These are phyloP conservation scores for Solanum verrucosum DNA, from an alignment of 257 asterid genomes.

Conservation along the genomic window DNA sequence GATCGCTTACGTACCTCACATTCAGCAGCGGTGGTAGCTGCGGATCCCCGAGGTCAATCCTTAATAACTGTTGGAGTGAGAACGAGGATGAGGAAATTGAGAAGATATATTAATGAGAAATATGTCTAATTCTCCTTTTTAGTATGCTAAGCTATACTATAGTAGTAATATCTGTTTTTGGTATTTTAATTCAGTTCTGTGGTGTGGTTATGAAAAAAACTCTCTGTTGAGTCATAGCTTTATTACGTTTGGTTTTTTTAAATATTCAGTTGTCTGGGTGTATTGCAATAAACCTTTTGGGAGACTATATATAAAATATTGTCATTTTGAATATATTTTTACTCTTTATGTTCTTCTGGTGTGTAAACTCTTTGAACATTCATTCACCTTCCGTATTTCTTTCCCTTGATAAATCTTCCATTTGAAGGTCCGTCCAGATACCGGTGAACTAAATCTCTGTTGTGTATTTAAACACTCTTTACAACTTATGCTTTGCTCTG, in stretches of 20 bases:
- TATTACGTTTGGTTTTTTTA: background rate
- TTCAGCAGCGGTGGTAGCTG: slow-evolving; percentile 34
- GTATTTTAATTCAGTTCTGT: background rate
- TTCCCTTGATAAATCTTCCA: background rate
- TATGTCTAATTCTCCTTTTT: background rate
- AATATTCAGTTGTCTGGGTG: background rate
- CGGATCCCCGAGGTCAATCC: slow-evolving; percentile 61
- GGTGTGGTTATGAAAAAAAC: background rate
- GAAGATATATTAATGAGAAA: background rate
- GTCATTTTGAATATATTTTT: background rate
- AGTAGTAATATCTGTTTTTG: background rate
- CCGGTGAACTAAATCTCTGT: background rate
- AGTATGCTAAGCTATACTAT: background rate
- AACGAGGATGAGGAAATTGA: background rate
- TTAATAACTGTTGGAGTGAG: slow-evolving; percentile 30
- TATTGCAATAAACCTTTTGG: background rate
- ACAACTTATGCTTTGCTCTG: background rate
- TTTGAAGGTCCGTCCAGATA: background rate
- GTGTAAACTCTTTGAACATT: background rate
- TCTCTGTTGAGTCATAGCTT: background rate
- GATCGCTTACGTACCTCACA: slow-evolving; percentile 36
- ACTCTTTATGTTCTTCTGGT: background rate
- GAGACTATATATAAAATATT: background rate
- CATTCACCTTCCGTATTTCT: background rate
- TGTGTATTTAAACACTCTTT: background rate